Base-by-base conservation (phyloP, 371 early-diverging fungal genomes). In the Apophysomyces elegans region DNA sequence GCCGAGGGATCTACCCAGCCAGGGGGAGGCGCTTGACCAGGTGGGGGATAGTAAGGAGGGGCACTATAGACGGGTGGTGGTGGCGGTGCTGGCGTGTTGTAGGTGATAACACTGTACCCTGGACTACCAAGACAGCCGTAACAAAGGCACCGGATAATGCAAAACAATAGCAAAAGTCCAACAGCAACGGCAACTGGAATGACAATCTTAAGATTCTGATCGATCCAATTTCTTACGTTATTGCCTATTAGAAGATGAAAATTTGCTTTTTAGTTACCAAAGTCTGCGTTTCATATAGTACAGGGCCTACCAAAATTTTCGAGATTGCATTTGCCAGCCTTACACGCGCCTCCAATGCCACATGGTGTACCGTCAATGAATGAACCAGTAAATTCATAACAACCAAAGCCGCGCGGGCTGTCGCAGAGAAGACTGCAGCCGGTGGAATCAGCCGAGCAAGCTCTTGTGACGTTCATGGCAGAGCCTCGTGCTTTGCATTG, bases 291-390 rank as follows among this genome's bases (percentile, higher is more conserved):
- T 35, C n/a, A 21, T 26, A 26, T 26, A 26, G 11, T 4, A 16
- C 7, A 26, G 13, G 21, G 38, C 72, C 64, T 76, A 70, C 84
- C 75, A 54, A 80, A 56, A 45, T 73, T 71, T 8, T 81, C 79
- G 35, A 68, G 59, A 13, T 59, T 63, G 68, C 89, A 90, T 5
- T 18, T 32, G 7, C 87, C 87, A 4, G 67, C 50, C 6, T 71
- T 71, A 63, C 93, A 94, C 14, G 71, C 64, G 11, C 93, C 93
- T 38, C 80, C 84, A 64, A 83, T 75, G 6, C 96, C 96, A 71
- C 98, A 97, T 0, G 91, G 82, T 0, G 96, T 93, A 37, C 96
- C 98, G 66, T 97, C 96, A n/a, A 93, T 70, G 68, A 95, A 96
- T 58, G 80, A 80, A 4, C 94, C 94, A 4, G 87, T 89, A 65